Evolutionary conservation across 306 rosid species (phyloP).

Genomic region (Crotalaria pallida): DNA sequence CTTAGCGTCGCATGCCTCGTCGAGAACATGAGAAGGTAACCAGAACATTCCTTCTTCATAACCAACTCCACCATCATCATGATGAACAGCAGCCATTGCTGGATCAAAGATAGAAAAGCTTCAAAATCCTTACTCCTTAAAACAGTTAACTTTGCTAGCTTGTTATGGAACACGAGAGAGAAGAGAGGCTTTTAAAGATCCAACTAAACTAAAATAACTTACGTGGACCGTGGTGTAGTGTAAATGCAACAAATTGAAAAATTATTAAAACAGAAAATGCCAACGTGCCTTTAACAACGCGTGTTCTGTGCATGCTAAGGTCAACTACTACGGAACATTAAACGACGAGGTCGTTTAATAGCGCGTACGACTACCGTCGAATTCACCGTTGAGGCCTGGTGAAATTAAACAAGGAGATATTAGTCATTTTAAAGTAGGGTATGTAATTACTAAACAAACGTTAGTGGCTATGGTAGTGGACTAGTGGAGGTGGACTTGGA

Average conservation of each 20-base stretch:
- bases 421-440: not conserved
- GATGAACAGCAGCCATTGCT: slow-evolving; percentile 40
- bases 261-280: not conserved
- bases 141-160: slow-evolving; percentile 14
- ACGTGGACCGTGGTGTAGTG: slow-evolving; percentile 25
- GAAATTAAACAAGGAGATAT: not conserved
- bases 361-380: too few species aligned
- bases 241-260: not conserved
- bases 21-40: slow-evolving; percentile 54
- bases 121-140: not conserved
- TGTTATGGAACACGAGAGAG: slow-evolving; percentile 24
- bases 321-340: not conserved
- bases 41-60: slow-evolving; percentile 58
- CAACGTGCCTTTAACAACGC: not conserved
- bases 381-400: too few species aligned
- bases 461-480: slow-evolving; percentile 15
- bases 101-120: not conserved
- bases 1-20: slow-evolving; percentile 40
- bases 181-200: slow-evolving; percentile 42
- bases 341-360: not conserved
- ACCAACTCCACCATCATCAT: slow-evolving; percentile 30
- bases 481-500: not conserved
- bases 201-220: slow-evolving; percentile 42
- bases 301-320: not conserved
- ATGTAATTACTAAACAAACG: not conserved